Evolutionary conservation across 192 early-diverging fungal species (phyloP).

Genomic region (Pilaira anomala): DNA sequence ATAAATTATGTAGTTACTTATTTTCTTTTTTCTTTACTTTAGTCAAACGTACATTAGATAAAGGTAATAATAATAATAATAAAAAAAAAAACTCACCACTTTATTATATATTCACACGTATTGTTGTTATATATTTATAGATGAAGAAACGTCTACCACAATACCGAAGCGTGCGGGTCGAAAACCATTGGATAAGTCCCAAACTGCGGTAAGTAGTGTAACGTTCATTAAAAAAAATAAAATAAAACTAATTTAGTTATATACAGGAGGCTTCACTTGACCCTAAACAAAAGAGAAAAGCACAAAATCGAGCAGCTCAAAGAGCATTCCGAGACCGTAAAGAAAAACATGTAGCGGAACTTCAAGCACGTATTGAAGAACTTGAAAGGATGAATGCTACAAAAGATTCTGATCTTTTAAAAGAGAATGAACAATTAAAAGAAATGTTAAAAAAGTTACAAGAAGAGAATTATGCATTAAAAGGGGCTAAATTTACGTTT

Average conservation of each 20-base stretch:
- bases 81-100: no score
- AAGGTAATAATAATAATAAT: no score
- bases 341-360: constrained; percentile 76
- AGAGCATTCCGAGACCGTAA: constrained; percentile 68
- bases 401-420: constrained; percentile 41
- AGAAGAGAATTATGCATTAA: constrained; percentile 55
- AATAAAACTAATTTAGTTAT: not conserved
- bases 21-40: not conserved
- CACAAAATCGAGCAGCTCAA: constrained; percentile 39
- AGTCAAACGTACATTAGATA: not conserved
- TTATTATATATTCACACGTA: no score
- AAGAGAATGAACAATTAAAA: constrained; percentile 53
- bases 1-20: not conserved
- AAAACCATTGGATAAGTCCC: constrained; percentile 30
- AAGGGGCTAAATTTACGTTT: constrained; percentile 54
- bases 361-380: constrained; percentile 72
- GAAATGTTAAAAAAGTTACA: constrained; percentile 50
- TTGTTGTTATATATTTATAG: no score
- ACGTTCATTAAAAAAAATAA: not conserved
- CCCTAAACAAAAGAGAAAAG: constrained; percentile 39
- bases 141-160: not conserved
- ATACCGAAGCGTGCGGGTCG: constrained; percentile 30
- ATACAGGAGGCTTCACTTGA: constrained; percentile 16
- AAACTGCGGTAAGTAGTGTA: constrained; percentile 14
- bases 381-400: constrained; percentile 56